These are phyloP conservation scores for Zygoascus meyerae DNA, from an alignment of 1,139 yeast species.

Conservation along the genomic window DNA sequence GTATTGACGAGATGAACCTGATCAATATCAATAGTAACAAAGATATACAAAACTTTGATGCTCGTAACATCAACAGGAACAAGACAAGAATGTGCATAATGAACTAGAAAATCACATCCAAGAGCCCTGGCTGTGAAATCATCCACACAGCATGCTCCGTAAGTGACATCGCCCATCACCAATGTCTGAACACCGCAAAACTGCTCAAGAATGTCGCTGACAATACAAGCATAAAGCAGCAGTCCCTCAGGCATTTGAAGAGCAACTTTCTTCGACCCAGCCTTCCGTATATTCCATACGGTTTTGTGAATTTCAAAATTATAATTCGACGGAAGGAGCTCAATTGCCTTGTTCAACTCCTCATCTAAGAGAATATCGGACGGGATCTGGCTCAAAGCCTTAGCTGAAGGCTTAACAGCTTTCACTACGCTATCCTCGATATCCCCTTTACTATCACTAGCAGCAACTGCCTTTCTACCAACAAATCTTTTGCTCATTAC, in stretches of 20 bases:
- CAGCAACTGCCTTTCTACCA: conserved; percentile 34
- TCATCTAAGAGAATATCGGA: conserved; percentile 71
- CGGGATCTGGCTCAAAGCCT: conserved; percentile 87
- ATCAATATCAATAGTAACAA: conserved; percentile 89
- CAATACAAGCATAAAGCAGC: conserved; percentile 75
- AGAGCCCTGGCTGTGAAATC: conserved; percentile 90
- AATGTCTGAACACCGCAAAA: conserved; percentile 82
- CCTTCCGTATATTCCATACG: conserved; percentile 81
- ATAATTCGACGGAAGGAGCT: conserved; percentile 79
- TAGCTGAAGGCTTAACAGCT: conserved; percentile 26
- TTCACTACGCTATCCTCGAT: conserved; percentile 27
- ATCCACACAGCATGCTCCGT: conserved; percentile 98
- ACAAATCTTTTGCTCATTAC: conserved; percentile 31
- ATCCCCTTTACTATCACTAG: conserved; percentile 9
- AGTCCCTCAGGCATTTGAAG: conserved; percentile 98
- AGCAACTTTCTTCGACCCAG: conserved; percentile 72
- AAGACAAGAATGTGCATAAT: conserved; percentile 94
- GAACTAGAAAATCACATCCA: conserved; percentile 91
- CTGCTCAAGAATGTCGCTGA: conserved; percentile 87
- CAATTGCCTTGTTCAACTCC: conserved; percentile 75
- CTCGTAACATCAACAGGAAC: conserved; percentile 91
- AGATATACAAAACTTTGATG: conserved; percentile 87
- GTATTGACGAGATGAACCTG: conserved; percentile 77
- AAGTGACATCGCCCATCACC: conserved; percentile 98
- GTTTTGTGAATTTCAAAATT: conserved; percentile 95